Conservation (phyloP, 2,329 filamentous ascomycete species). For the Colletotrichum sp. region DNA sequence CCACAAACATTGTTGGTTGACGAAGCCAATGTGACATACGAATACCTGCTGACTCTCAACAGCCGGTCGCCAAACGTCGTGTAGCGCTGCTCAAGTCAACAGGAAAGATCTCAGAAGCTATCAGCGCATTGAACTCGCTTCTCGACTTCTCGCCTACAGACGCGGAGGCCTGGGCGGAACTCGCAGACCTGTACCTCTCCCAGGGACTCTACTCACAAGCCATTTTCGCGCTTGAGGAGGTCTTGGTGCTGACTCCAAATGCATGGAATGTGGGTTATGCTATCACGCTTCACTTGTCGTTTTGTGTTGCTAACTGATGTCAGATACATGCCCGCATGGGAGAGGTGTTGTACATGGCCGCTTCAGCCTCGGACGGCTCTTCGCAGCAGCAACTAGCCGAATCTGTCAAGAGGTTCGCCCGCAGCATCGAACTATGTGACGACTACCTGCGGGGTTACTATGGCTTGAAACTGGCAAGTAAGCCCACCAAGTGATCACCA, state of each 20-base stretch:
- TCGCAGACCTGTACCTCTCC: conserved; percentile 83
- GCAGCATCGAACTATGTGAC: conserved; percentile 92
- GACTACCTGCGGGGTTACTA: conserved; percentile 93
- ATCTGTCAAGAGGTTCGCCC: conserved; percentile 82
- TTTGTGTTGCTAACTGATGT: neutral
- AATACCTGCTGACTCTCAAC: conserved; percentile 31
- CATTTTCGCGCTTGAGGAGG: conserved; percentile 89
- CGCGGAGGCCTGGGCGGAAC: conserved; percentile 90
- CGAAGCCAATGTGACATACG: neutral
- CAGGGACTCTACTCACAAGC: conserved; percentile 83
- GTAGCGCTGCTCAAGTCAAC: conserved; percentile 80
- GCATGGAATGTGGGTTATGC: conserved; percentile 82
- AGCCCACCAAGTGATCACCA: neutral
- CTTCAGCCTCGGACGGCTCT: conserved; percentile 47
- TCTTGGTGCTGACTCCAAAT: conserved; percentile 84
- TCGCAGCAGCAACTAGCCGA: conserved; percentile 66
- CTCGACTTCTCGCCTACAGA: conserved; percentile 88
- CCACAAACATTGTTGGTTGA: conserved; percentile 76
- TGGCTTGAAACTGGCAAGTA: conserved; percentile 78
- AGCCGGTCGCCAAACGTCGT: conserved; percentile 86
- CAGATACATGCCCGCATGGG: conserved; percentile 87
- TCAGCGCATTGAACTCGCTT: conserved; percentile 73
- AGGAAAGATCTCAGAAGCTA: conserved; percentile 73
- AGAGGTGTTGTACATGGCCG: conserved; percentile 79
- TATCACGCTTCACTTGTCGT: neutral